Base-by-base conservation (phyloP, 345 rosid species). In the Populus nigra region DNA sequence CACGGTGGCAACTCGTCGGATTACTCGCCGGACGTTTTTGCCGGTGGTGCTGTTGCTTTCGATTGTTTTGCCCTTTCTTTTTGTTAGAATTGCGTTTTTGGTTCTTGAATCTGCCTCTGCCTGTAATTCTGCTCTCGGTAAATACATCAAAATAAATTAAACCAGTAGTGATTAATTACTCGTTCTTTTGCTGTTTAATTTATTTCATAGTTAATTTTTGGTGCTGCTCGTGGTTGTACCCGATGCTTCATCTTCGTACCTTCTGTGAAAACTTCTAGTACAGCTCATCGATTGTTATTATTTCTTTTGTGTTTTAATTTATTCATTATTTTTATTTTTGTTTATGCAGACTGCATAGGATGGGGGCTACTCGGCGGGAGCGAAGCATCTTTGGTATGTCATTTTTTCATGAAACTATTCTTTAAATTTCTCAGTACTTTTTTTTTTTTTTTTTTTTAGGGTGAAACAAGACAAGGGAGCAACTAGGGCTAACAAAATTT, bases 71-170 rank as follows among this genome's bases (percentile, higher is more conserved):
- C 94, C 96, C 38, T 91, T 91, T 55, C 78, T 88, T 29, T 94
- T 94, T 74, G 85, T 94, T 71, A 85, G 93, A 81, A 69, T 87
- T 78, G 94, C 98, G 71, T 89, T 94, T 75, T 77, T 91, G 80
- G 89, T 87, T 38, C 98, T 91, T 74, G 93, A 92, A 85, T 94
- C 96, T 38, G 88, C 97, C 36, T 65, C 94, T 62, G 76, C 82
- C 57, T 92, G 94, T 78, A 87, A 88, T 74, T 87, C 97, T 63
- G 79, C 91, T 3, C 69, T 85, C 9, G 94, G 92, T 88, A 88
- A 68, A 39, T 55, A 41, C 38, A 18, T 31, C 2, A 61, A 23
- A 61, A 7, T 61, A 20, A 5, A 22, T 10, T n/a, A 20, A 61
- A 35, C 38, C 69, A 65, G 7, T 20, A 3, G 50, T 36, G 13